Evolutionary conservation across 2,329 filamentous ascomycete genomes (phyloP).

Genomic region (Curvularia lunata): DNA sequence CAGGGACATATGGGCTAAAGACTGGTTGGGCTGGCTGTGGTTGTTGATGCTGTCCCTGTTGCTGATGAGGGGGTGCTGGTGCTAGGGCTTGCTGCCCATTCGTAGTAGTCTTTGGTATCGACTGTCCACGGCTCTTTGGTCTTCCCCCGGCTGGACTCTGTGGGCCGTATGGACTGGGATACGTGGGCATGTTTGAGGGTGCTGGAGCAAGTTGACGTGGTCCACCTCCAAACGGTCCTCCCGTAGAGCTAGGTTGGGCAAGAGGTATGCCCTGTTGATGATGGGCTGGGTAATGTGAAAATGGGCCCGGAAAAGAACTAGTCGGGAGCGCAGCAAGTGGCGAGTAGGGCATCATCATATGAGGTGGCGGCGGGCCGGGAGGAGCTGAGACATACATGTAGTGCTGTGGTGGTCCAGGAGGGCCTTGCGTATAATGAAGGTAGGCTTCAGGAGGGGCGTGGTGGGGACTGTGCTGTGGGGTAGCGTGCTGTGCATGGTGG

Average conservation of each 20-base stretch:
- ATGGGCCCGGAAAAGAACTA: conserved; percentile 21
- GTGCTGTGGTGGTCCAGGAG: conserved; percentile 30
- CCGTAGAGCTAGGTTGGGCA: conserved; percentile 19
- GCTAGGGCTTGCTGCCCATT: conserved; percentile 38
- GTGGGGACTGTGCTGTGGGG: conserved; percentile 24
- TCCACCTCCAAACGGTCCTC: conserved; percentile 11
- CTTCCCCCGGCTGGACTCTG: conserved; percentile 29
- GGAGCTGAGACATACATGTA: conserved; percentile 28
- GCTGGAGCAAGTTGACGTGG: conserved; percentile 35
- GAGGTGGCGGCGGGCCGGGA: conserved; percentile 29
- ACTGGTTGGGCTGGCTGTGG: conserved; percentile 20
- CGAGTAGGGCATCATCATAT: conserved; percentile 36
- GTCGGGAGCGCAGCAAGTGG: conserved; percentile 37
- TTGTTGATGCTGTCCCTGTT: conserved; percentile 8
- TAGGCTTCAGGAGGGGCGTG: conserved; percentile 32
- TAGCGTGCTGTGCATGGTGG: conserved; percentile 16
- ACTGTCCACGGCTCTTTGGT: conserved; percentile 32
- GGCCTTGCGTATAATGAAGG: conserved; percentile 22
- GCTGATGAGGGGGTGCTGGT: conserved; percentile 36
- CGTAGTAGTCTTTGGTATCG: conserved; percentile 14
- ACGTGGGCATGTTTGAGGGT: conserved; percentile 30
- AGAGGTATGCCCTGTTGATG: conserved; percentile 19
- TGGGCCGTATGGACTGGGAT: conserved; percentile 42
- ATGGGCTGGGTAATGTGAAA: conserved; percentile 19
- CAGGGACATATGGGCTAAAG: conserved; percentile 36